Evolutionary conservation across 805 yeast genomes (phyloP).

Genomic region (Starmera dryadoides): DNA sequence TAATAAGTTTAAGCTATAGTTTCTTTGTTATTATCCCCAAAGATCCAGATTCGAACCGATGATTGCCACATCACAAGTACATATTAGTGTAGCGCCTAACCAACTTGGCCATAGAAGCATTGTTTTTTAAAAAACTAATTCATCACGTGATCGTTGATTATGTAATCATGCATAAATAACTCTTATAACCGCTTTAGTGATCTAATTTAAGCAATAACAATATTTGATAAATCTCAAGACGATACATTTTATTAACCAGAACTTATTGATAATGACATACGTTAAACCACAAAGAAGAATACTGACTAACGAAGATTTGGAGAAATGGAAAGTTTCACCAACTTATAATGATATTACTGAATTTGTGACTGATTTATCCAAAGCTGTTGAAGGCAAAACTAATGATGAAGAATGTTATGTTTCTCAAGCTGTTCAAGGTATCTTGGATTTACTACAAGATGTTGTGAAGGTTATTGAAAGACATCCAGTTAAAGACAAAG

Average conservation of each 20-base stretch:
- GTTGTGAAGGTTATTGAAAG: slow-evolving; percentile 37
- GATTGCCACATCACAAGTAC: too few species aligned
- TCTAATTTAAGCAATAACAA: too few species aligned
- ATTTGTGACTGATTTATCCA: slow-evolving; percentile 54
- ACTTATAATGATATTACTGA: slow-evolving; percentile 42
- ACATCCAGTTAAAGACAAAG: slow-evolving; percentile 68
- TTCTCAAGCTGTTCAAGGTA: slow-evolving; percentile 24
- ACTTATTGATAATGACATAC: neutral
- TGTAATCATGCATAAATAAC: too few species aligned
- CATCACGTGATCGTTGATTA: too few species aligned
- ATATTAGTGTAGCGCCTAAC: slow-evolving; percentile 74
- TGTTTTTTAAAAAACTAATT: too few species aligned
- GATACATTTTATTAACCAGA: too few species aligned
- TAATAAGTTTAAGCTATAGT: too few species aligned
- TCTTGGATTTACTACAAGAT: slow-evolving; percentile 36
- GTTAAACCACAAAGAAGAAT: slow-evolving; percentile 37
- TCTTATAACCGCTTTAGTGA: too few species aligned
- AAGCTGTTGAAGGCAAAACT: slow-evolving; percentile 54
- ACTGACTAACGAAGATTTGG: slow-evolving; percentile 51
- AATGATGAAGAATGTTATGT: slow-evolving; percentile 41
- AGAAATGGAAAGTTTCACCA: slow-evolving; percentile 45
- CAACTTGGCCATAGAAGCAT: slow-evolving; percentile 43
- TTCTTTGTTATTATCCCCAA: too few species aligned
- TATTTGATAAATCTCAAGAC: too few species aligned
- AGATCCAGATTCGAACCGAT: too few species aligned